Conservation (phyloP, 2,329 filamentous ascomycete species). For the Tolypocladium sp. region DNA sequence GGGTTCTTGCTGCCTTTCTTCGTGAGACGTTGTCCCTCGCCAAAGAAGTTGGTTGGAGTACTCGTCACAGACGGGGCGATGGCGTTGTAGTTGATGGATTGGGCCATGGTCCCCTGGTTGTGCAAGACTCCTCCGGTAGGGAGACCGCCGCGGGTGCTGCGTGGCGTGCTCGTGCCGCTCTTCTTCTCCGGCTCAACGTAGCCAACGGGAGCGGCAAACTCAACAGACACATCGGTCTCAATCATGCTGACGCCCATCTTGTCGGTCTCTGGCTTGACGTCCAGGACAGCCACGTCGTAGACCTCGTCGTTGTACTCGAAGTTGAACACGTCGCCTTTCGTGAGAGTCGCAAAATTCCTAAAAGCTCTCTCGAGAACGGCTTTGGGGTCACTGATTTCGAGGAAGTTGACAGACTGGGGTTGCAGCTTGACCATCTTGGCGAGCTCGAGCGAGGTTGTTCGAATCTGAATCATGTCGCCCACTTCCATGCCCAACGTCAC, state of each 20-base stretch:
- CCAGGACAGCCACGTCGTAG: slow-evolving; percentile 87
- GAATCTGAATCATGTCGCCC: slow-evolving; percentile 89
- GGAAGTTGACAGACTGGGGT: slow-evolving; percentile 84
- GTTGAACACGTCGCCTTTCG: slow-evolving; percentile 88
- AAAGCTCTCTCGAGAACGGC: slow-evolving; percentile 95
- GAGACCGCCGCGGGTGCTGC: slow-evolving; percentile 54
- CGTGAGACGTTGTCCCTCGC: slow-evolving; percentile 73
- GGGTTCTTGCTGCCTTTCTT: slow-evolving; percentile 68
- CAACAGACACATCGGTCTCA: slow-evolving; percentile 92
- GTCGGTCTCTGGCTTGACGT: slow-evolving; percentile 78
- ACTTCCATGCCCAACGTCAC: slow-evolving; percentile 80
- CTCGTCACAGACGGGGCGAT: slow-evolving; percentile 73
- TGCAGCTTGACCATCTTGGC: slow-evolving; percentile 94
- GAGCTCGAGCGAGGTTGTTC: slow-evolving; percentile 84
- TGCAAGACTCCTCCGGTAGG: slow-evolving; percentile 69
- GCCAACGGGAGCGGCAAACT: slow-evolving; percentile 88
- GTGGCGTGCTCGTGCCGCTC: slow-evolving; percentile 82
- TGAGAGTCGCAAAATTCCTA: slow-evolving; percentile 88
- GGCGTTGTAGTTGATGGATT: slow-evolving; percentile 91
- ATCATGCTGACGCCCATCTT: slow-evolving; percentile 88
- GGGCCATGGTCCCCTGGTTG: slow-evolving; percentile 86
- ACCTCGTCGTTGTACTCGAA: slow-evolving; percentile 94
- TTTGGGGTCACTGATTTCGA: slow-evolving; percentile 95
- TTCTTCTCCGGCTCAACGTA: slow-evolving; percentile 77
- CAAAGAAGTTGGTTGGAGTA: slow-evolving; percentile 68